phyloP scores from a whole-genome alignment of 176 grass and related monocot species.

The Cenchrus fungigraminus region DNA sequence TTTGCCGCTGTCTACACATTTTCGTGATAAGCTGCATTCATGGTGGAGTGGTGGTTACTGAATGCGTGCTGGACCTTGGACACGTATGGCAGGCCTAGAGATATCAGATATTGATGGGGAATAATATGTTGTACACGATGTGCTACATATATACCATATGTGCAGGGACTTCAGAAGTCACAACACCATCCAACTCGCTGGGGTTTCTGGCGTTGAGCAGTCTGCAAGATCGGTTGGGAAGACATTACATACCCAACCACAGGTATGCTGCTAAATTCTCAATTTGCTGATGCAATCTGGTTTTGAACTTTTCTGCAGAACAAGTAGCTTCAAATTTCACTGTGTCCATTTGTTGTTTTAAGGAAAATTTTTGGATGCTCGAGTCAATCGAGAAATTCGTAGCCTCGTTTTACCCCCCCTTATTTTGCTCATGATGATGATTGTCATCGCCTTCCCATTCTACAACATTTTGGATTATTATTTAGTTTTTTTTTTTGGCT shows the following conservation, averaged over 20 bases:
- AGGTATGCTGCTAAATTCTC: slow-evolving; percentile 36
- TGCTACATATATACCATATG: neutral
- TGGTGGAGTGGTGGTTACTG: slow-evolving; percentile 14
- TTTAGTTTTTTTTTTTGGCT: neutral
- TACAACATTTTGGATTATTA: neutral
- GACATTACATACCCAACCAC: slow-evolving; percentile 21
- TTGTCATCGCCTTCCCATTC: neutral
- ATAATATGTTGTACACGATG: slow-evolving; percentile 21
- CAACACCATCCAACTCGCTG: slow-evolving; percentile 3
- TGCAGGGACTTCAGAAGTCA: slow-evolving; percentile 16
- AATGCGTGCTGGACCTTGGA: neutral
- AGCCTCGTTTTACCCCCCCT: neutral
- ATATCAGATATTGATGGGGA: neutral
- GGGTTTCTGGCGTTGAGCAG: slow-evolving; percentile 41
- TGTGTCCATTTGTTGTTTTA: neutral
- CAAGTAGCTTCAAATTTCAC: neutral
- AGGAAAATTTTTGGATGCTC: neutral
- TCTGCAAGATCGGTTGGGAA: slow-evolving; percentile 30
- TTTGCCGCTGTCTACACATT: neutral
- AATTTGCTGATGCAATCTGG: neutral
- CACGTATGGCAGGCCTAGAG: slow-evolving; percentile 18
- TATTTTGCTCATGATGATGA: neutral
- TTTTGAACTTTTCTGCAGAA: neutral
- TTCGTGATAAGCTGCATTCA: slow-evolving; percentile 12
- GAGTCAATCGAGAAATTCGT: neutral